phyloP scores from a whole-genome alignment of 768 basidiomycete genomes.

The Boletales sp. region DNA sequence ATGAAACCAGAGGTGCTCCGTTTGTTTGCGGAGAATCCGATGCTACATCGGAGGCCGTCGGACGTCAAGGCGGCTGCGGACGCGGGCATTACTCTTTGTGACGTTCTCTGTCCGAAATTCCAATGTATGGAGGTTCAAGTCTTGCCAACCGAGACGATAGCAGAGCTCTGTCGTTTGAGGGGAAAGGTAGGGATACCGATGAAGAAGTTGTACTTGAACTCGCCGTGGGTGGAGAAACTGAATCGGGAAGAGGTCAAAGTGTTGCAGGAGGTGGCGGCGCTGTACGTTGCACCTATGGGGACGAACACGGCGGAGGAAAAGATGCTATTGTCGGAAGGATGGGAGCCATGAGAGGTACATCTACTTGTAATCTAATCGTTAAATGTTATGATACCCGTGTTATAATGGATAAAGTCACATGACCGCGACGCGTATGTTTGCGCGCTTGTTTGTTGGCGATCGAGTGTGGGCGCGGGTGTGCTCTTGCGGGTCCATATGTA shows the following conservation, averaged over 20 bases:
- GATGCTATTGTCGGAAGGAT: slow-evolving; percentile 24
- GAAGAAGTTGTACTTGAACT: slow-evolving; percentile 46
- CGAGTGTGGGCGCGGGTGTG: background rate
- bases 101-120: slow-evolving; percentile 43
- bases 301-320: slow-evolving; percentile 47
- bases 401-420: slow-evolving; percentile 16
- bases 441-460: background rate
- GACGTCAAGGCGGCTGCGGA: slow-evolving; percentile 7
- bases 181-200: slow-evolving; percentile 41
- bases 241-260: slow-evolving; percentile 19
- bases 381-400: background rate
- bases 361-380: slow-evolving; percentile 8
- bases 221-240: slow-evolving; percentile 25
- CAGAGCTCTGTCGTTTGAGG: slow-evolving; percentile 36
- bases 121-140: slow-evolving; percentile 45
- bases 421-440: slow-evolving; percentile 19
- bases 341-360: slow-evolving; percentile 10
- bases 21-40: slow-evolving; percentile 44
- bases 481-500: slow-evolving; percentile 11
- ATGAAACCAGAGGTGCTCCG: slow-evolving; percentile 42
- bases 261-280: slow-evolving; percentile 21
- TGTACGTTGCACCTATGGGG: slow-evolving; percentile 33
- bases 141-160: slow-evolving; percentile 30
- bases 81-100: slow-evolving; percentile 2
- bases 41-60: slow-evolving; percentile 12